Evolutionary conservation across 2,329 filamentous ascomycete species (phyloP).

Genomic region (Aureobasidium lini): DNA sequence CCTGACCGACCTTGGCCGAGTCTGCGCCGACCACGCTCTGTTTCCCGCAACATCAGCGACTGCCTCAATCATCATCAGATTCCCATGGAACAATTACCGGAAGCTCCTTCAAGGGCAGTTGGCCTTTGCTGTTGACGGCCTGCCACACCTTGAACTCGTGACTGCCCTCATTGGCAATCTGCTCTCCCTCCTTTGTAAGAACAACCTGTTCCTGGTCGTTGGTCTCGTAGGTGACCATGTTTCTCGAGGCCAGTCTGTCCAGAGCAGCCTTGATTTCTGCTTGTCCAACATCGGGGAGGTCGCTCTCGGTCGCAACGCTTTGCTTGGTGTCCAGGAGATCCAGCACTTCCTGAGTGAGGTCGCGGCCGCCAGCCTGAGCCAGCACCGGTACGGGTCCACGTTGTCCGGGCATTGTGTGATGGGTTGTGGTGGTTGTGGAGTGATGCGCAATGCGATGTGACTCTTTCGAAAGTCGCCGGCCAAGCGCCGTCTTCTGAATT

Average conservation of each 20-base stretch:
- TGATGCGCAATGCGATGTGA: conserved; percentile 2
- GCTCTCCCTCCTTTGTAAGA: conserved; percentile 74
- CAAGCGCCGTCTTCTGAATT: neutral
- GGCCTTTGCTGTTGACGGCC: conserved; percentile 38
- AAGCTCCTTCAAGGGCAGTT: conserved; percentile 40
- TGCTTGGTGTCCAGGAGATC: conserved; percentile 51
- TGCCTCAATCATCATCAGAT: neutral
- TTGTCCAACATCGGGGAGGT: conserved; percentile 29
- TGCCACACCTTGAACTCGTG: conserved; percentile 47
- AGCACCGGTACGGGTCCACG: conserved; percentile 42
- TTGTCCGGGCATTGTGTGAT: conserved; percentile 35
- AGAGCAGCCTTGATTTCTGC: conserved; percentile 71
- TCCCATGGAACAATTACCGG: conserved; percentile 26
- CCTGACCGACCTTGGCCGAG: conserved; percentile 77
- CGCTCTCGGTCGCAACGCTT: conserved; percentile 24
- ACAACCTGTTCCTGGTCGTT: conserved; percentile 70
- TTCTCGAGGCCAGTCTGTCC: conserved; percentile 74
- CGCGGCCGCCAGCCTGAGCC: conserved; percentile 30
- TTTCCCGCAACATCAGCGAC: conserved; percentile 4
- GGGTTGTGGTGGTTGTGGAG: neutral
- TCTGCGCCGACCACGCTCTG: conserved; percentile 63
- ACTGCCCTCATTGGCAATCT: conserved; percentile 50
- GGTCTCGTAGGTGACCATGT: conserved; percentile 81
- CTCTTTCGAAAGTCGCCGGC: neutral
- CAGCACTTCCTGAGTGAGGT: conserved; percentile 72